Evolutionary conservation across 352 stramenopile species (phyloP).

Genomic region (Pythium aristosporum): DNA sequence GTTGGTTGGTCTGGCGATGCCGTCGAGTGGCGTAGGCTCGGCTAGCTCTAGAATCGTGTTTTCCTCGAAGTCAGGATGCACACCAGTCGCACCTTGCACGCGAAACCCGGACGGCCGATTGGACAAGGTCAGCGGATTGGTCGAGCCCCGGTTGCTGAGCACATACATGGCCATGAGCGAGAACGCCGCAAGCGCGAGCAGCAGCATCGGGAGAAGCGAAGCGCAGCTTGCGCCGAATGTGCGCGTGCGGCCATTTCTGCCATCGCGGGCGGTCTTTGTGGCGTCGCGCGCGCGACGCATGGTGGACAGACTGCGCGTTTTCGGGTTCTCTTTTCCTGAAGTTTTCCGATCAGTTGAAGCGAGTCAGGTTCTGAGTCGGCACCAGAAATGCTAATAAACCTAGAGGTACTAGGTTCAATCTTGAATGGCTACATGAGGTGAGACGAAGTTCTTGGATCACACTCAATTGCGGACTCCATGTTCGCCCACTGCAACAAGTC

Average conservation of each 20-base stretch:
- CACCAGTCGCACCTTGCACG: slow-evolving; percentile 8
- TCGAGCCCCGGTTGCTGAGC: neutral
- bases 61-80: slow-evolving; percentile 19
- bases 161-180: slow-evolving; percentile 13
- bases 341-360: too few relatives aligned
- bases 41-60: slow-evolving; percentile 15
- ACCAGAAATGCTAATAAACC: too few relatives aligned
- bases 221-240: slow-evolving; percentile 3
- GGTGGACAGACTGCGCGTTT: neutral
- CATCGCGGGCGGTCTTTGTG: neutral
- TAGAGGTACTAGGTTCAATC: too few relatives aligned
- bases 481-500: too few relatives aligned
- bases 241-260: neutral
- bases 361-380: too few relatives aligned
- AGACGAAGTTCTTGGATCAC: too few relatives aligned
- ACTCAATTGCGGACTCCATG: too few relatives aligned
- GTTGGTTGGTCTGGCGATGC: slow-evolving; percentile 1
- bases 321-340: too few relatives aligned
- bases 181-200: slow-evolving; percentile 14
- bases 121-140: neutral
- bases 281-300: slow-evolving; percentile 4
- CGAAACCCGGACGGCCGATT: slow-evolving; percentile 13
- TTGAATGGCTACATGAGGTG: too few relatives aligned
- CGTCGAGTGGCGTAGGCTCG: slow-evolving; percentile 10
- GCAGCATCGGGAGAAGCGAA: neutral